Base-by-base conservation (phyloP, 2,329 filamentous ascomycete genomes). In the Chlorencoelia australis region DNA sequence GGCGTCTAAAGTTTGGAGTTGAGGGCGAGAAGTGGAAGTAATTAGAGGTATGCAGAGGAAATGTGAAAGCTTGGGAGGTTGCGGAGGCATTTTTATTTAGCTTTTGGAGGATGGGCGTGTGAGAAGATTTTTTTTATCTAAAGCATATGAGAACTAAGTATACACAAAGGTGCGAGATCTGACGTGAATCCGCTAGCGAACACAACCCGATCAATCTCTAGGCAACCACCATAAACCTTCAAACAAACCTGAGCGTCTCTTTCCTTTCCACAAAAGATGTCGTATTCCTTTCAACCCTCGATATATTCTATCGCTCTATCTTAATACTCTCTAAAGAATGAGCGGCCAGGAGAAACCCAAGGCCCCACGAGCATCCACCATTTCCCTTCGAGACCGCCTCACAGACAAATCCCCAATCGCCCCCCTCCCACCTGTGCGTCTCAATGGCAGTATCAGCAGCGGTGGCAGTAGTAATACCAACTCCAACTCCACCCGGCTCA, bases 31-130 rank as follows among this genome's bases (percentile, higher is more conserved):
- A 6, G 59, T 34, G 0, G 63, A 37, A 2, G 73, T 83, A 32
- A 80, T 66, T 5, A 95, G 71, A 2, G 87, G 81, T 34, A 89
- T 64, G 57, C 78, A 84, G 30, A 88, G 64, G 54, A 88, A 88
- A 59, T 88, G 83, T 4, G 82, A 88, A 16, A 77, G 66, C 8
- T 61, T 59, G 41, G 53, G 59, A 42, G 52, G 50, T 3, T 41
- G 37, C 3, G 57, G 45, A 18, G 63, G 54, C 18, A 37, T 41
- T 4, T 45, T 43, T 11, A 42, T 40, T 43, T 46, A 45, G 11
- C 5, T 36, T 25, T 7, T 34, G 14, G 6, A 8, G 27, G 6
- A 13, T 27, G 25, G 6, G 25, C 5, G 11, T 27, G 15, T n/a
- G n/a, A n/a, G n/a, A n/a, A n/a, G n/a, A n/a, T n/a, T n/a, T n/a